Conservation (phyloP, 2,329 filamentous ascomycete species). For the Microsporum ferrugineum region DNA sequence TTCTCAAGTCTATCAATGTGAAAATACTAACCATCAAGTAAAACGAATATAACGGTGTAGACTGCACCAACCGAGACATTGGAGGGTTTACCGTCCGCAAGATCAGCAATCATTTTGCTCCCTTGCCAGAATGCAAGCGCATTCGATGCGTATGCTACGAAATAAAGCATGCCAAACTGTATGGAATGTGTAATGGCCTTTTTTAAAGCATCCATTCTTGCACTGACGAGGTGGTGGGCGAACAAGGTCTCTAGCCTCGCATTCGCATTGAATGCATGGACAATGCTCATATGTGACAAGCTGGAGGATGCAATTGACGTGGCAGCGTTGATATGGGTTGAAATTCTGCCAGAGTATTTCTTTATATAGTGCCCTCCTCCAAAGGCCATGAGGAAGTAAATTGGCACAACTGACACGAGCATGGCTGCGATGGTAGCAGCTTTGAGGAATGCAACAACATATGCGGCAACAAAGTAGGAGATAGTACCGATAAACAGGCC, state of each 20-base stretch:
- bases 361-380: constrained; percentile 45
- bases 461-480: constrained; percentile 57
- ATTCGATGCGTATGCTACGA: constrained; percentile 54
- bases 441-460: constrained; percentile 56
- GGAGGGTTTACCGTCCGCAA: constrained; percentile 22
- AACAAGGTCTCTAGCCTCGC: constrained; percentile 50
- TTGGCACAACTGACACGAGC: constrained; percentile 51
- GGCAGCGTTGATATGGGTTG: constrained; percentile 45
- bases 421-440: constrained; percentile 52
- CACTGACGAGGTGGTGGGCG: constrained; percentile 39
- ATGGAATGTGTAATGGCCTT: constrained; percentile 45
- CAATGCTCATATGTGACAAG: constrained; percentile 49
- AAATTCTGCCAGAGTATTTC: constrained; percentile 41
- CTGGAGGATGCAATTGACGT: constrained; percentile 53
- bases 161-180: constrained; percentile 50
- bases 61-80: constrained; percentile 25
- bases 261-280: constrained; percentile 53
- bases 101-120: constrained; percentile 39
- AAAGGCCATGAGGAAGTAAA: constrained; percentile 49
- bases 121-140: constrained; percentile 56
- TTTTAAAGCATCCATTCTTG: constrained; percentile 42
- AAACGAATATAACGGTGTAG: constrained; percentile 31
- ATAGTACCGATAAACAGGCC: constrained; percentile 51
- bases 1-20: constrained; percentile 11
- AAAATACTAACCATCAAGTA: constrained; percentile 25